Base-by-base conservation (phyloP, 129 eudicot species). In the Flaveria bidentis region DNA sequence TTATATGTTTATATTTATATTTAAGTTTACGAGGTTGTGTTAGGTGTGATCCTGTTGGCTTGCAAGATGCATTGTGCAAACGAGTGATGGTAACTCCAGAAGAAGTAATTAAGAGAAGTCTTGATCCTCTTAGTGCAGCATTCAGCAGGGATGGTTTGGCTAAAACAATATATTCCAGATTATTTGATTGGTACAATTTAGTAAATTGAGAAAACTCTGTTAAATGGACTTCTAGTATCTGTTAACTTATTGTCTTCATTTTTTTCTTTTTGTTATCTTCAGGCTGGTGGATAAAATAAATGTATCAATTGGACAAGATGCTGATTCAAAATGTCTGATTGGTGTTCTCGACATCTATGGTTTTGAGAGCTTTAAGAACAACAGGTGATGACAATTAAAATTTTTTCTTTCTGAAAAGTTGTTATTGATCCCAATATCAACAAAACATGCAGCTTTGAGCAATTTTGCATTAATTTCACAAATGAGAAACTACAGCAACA, bases 261-360 rank as follows among this genome's bases (percentile, higher is more conserved):
- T 44, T 65, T 46, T 18, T 6, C 36, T 4, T 30, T 30, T 36
- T 36, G 20, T 47, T 77, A 51, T 82, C n/a, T 81, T 52, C 80
- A 95, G 99, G 99, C 71, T 95, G 87, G 99, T 95, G 36, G 88
- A 89, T 74, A 95, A 89, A 84, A 95, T 95, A 39, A 95, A 95
- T 71, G 76, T 76, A 66, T 91, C 99, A 57, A 95, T 95, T 69
- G 97, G 99, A 79, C 99, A 95, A 85, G 97, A 95, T 85, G 64
- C 88, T 1, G 69, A 57, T 13, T 95, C 99, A 61, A 87, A 85
- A 74, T 85, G 77, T 84, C 85, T 91, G 69, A 95, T 95, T 87
- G 99, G 99, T 45, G 99, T 94, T 22, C 99, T 94, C 70, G 99
- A 94, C 81, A 94, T 94, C 55, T 94, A 94, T 78, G 99, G 99